phyloP scores from a whole-genome alignment of 495 filamentous ascomycete species.

The Podospora appendiculata region DNA sequence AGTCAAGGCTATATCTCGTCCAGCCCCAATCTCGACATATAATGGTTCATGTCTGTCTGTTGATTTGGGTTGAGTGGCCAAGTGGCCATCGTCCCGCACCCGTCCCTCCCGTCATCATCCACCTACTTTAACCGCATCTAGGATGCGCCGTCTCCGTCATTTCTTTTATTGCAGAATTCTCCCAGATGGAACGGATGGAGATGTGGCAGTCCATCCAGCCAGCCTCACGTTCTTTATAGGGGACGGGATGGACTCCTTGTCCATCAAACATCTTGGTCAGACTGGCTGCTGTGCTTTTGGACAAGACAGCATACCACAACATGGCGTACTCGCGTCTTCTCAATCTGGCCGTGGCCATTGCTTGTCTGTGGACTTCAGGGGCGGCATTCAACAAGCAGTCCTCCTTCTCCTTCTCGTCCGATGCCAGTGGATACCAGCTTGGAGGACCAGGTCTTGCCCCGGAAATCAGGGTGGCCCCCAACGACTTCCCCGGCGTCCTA shows the following conservation, averaged over 20 bases:
- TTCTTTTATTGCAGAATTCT: slow-evolving; percentile 1
- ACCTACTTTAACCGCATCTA: not conserved
- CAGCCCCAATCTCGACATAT: not conserved
- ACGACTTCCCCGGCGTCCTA: slow-evolving; percentile 40
- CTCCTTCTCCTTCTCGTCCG: slow-evolving; percentile 14
- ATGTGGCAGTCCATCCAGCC: not conserved
- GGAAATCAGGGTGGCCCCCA: slow-evolving; percentile 19
- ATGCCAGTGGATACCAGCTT: slow-evolving; percentile 12
- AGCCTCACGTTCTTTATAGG: not conserved
- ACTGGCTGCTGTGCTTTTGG: not conserved
- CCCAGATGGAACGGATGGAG: not conserved
- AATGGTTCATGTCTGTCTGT: not conserved
- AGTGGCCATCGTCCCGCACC: not conserved
- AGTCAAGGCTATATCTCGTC: not conserved
- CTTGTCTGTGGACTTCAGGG: slow-evolving; percentile 1
- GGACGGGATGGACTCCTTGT: not conserved
- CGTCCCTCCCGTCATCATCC: not conserved
- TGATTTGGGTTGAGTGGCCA: not conserved
- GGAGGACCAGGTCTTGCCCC: slow-evolving; percentile 16
- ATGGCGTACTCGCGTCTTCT: slow-evolving; percentile 9
- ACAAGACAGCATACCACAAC: not conserved
- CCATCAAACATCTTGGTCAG: not conserved
- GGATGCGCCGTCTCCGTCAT: not conserved
- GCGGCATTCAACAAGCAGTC: slow-evolving; percentile 8
- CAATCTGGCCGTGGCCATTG: slow-evolving; percentile 1